Conservation (phyloP, 306 rosid genomes). For the Styphnolobium japonicum region DNA sequence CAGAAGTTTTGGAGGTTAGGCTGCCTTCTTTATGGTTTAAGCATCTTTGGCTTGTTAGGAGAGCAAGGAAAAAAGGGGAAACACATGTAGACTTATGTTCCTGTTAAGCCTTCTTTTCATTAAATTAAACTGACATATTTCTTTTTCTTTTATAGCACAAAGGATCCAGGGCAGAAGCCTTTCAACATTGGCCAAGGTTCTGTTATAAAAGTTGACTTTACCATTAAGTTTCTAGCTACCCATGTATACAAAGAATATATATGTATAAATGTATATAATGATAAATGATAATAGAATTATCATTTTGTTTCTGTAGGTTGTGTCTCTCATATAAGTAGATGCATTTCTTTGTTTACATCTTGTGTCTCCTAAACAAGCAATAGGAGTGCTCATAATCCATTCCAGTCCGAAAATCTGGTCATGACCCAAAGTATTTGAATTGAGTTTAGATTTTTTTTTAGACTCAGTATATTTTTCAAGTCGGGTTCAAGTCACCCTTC, state of each 20-base stretch:
- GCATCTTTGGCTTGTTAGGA: neutral
- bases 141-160: constrained; percentile 48
- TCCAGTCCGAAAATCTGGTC: too few species aligned
- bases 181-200: constrained; percentile 62
- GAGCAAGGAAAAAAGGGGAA: neutral
- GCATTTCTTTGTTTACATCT: neutral
- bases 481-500: too few species aligned
- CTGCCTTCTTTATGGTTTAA: too few species aligned
- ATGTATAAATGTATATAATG: neutral
- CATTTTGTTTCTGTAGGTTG: too few species aligned
- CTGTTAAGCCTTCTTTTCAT: too few species aligned
- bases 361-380: too few species aligned
- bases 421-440: too few species aligned
- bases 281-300: neutral
- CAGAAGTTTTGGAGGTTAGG: constrained; percentile 67
- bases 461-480: too few species aligned
- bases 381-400: too few species aligned
- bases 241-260: neutral
- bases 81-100: too few species aligned
- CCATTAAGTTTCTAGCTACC: neutral
- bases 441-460: too few species aligned
- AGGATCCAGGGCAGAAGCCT: constrained; percentile 68
- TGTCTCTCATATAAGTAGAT: too few species aligned
- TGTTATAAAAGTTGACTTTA: constrained; percentile 58
- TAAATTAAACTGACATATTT: neutral